These are phyloP conservation scores for Penicillium olsonii DNA, from an alignment of 2,329 filamentous ascomycete species.

Conservation along the genomic window DNA sequence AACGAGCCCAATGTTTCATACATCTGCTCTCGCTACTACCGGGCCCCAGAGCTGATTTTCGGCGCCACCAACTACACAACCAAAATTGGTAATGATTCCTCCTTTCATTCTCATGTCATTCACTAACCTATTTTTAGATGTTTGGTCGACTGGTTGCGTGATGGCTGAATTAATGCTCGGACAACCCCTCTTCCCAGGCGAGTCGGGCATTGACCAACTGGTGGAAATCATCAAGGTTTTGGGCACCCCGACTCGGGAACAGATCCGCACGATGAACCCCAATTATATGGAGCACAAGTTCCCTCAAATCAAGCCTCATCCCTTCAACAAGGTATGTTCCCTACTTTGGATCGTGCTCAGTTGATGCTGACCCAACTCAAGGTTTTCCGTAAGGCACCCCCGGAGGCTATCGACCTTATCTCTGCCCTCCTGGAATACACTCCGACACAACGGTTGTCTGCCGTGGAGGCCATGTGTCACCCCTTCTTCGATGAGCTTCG, in stretches of 20 bases:
- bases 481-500: conserved; percentile 98
- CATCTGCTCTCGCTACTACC: conserved; percentile 98
- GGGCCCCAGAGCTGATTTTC: conserved; percentile 96
- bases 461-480: conserved; percentile 95
- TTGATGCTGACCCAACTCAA: conserved; percentile 35
- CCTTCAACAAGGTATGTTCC: conserved; percentile 78
- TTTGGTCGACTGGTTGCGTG: conserved; percentile 98
- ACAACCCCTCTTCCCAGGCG: conserved; percentile 94
- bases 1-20: conserved; percentile 99
- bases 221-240: conserved; percentile 99
- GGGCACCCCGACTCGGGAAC: conserved; percentile 92
- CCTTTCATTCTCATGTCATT: neutral
- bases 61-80: conserved; percentile 99
- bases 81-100: conserved; percentile 81
- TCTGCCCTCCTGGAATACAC: conserved; percentile 94
- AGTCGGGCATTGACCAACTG: conserved; percentile 96
- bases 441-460: conserved; percentile 88
- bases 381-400: conserved; percentile 95
- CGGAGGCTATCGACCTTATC: conserved; percentile 91
- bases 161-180: conserved; percentile 99
- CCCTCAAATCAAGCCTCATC: conserved; percentile 98
- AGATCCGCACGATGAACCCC: conserved; percentile 99
- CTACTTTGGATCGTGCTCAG: too few species aligned
- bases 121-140: conserved; percentile 62
- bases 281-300: conserved; percentile 99